Evolutionary conservation across 2,329 filamentous ascomycete species (phyloP).

Genomic region (Diplodia intermedia): DNA sequence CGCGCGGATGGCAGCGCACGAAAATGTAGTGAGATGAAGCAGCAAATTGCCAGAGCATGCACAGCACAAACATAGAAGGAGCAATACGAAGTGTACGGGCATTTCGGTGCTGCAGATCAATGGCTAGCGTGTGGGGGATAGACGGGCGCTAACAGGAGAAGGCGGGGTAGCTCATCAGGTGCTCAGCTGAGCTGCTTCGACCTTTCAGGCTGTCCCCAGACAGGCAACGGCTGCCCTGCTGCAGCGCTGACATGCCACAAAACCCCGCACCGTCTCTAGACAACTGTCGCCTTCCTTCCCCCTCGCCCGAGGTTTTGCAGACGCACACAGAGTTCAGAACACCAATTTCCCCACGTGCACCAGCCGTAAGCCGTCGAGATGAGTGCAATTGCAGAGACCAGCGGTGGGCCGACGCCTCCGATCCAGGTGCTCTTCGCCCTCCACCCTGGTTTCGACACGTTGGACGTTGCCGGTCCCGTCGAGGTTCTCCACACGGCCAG

Average conservation of each 20-base stretch:
- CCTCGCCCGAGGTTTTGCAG: background rate
- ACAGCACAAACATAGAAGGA: background rate
- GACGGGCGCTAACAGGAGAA: slow-evolving; percentile 21
- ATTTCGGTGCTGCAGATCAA: slow-evolving; percentile 9
- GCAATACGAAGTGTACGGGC: background rate
- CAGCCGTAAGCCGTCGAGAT: slow-evolving; percentile 45
- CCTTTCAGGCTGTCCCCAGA: background rate
- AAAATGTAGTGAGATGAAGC: background rate
- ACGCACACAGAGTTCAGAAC: background rate
- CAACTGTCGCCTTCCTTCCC: slow-evolving; percentile 1
- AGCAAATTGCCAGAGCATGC: background rate
- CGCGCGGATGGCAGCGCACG: background rate
- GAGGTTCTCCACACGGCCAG: slow-evolving; percentile 63
- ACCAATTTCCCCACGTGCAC: background rate
- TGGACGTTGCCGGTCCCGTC: slow-evolving; percentile 65
- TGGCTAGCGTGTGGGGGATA: slow-evolving; percentile 19
- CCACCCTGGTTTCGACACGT: slow-evolving; percentile 62
- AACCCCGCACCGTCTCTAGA: slow-evolving; percentile 20
- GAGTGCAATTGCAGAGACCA: slow-evolving; percentile 54
- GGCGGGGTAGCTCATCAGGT: slow-evolving; percentile 8
- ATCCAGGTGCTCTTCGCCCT: slow-evolving; percentile 68
- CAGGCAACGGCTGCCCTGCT: background rate
- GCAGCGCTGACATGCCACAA: slow-evolving; percentile 21
- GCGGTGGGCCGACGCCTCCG: slow-evolving; percentile 47
- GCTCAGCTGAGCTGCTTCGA: background rate